Conservation (phyloP, 208 protist species). For the Leishmania tropica region DNA sequence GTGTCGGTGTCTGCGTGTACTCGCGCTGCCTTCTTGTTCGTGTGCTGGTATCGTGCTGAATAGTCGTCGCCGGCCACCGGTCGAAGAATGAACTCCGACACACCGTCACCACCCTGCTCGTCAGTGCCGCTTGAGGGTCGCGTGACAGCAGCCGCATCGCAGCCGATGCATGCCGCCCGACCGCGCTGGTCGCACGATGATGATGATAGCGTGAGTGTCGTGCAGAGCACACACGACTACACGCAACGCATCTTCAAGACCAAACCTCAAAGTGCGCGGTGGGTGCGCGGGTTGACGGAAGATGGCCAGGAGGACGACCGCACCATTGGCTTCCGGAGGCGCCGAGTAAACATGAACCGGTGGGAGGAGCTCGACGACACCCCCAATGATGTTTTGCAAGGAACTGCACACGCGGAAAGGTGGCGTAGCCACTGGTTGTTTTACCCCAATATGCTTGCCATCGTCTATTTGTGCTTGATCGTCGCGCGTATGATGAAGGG, state of each 20-base stretch:
- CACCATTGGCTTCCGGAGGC: slow-evolving; percentile 5
- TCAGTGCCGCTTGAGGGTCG: background rate
- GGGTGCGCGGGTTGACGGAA: slow-evolving; percentile 76
- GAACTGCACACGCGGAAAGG: background rate
- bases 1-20: too few relatives aligned
- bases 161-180: slow-evolving; percentile 2
- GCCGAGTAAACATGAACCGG: slow-evolving; percentile 21
- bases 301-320: slow-evolving; percentile 38
- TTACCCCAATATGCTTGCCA: slow-evolving; percentile 20
- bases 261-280: slow-evolving; percentile 56
- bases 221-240: slow-evolving; percentile 71
- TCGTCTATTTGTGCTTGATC: slow-evolving; percentile 21
- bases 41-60: background rate
- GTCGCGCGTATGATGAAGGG: slow-evolving; percentile 18
- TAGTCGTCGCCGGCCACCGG: background rate
- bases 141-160: background rate
- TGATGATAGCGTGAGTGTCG: slow-evolving; percentile 44
- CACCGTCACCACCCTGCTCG: background rate
- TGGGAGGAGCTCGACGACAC: slow-evolving; percentile 32
- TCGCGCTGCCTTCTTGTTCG: background rate
- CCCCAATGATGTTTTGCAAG: slow-evolving; percentile 2
- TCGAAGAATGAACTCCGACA: background rate
- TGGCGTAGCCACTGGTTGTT: slow-evolving; percentile 39
- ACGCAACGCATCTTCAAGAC: slow-evolving; percentile 30
- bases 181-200: slow-evolving; percentile 35